Evolutionary conservation across 306 rosid species (phyloP), one percentile per base, ranked within the genome.

Genomic region (Coriaria nepalensis): DNA sequence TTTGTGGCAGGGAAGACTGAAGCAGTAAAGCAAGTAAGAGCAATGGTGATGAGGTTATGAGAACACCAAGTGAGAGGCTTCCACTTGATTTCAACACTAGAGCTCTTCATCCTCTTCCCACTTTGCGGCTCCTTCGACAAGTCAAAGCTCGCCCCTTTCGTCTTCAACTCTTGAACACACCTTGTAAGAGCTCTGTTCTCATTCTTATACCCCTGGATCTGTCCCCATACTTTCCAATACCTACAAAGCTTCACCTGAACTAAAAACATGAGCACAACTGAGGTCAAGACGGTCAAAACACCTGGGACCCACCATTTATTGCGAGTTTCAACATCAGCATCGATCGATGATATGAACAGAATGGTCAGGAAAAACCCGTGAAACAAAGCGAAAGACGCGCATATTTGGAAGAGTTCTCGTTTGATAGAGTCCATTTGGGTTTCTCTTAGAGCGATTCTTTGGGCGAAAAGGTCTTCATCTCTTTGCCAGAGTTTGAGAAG

Each of bases 401-500:
- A 73, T 1, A 85, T 63, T 46, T 79, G 94, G 50, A 90, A 90
- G 43, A 90, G 67, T 33, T 81, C 87, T 7, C 73, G 66, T 60
- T 45, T 65, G 9, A 69, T 50, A 0, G 85, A 69, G 45, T 71
- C 81, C 72, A 90, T 15, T 68, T 80, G 43, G 12, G 80, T 56
- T 49, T 85, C 94, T 45, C 69, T 80, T 0, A 52, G 60, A 0
- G 79, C 63, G 0, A 85, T 75, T 7, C 79, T 60, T 10, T 69
- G 61, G 38, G 81, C 79, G 10, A 61, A 75, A 37, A 90, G 65
- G 20, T 75, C 71, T 46, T 90, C 98, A 32, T 85, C 85, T 61
- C 98, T 78, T 15, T 83, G 94, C 87, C 87, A 82, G 36, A 90
- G 94, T 67, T 82, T 90, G 12, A 90, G 75, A 10, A 85, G 93